Evolutionary conservation across 2,329 filamentous ascomycete species (phyloP), one percentile per base, ranked within the genome.

Genomic region (Celoporthe dispersa): DNA sequence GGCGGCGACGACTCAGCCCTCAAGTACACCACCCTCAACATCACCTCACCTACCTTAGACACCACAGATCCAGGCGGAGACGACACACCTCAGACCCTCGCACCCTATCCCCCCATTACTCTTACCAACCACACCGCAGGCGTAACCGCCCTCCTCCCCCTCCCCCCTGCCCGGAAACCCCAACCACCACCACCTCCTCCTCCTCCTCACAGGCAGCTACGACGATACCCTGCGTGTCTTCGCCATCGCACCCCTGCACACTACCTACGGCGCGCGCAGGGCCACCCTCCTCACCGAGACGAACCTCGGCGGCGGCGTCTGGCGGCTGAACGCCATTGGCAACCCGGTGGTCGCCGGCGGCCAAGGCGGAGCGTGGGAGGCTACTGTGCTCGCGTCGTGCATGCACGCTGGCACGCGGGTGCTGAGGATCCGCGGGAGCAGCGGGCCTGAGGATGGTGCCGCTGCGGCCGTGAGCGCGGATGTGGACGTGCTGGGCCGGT

Each of bases 351-450:
- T 4, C 62, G 71, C 14, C 35, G 22, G 62, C 9, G 25, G 12
- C 11, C 2, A 25, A 19, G 62, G 7, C n/a, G 39, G 14, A 3
- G 25, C 4, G 6, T 80, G 77, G 68, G 70, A 60, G 12, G 78
- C 76, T 72, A 77, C 72, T 7, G 67, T 71, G 9, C 82, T 98
- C 55, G 94, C 91, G 22, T 97, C 94, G 61, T 98, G 96, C 77
- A 98, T 98, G 95, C 92, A 98, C 82, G 93, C 92, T 2, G 96
- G 96, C 0, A 86, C 89, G 12, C 87, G 91, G 67, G 81, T 98
- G n/a, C 76, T 91, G 8, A 81, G 84, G 53, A 75, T 88, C 25
- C 9, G 39, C 6, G 66, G 28, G 5, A 76, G 78, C 1, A 75
- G 80, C 1, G 79, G 72, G 71, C 81, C 68, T n/a, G 33, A 33